These are phyloP conservation scores for Asterophora lycoperdoides DNA, from an alignment of 768 basidiomycete species.

Conservation along the genomic window DNA sequence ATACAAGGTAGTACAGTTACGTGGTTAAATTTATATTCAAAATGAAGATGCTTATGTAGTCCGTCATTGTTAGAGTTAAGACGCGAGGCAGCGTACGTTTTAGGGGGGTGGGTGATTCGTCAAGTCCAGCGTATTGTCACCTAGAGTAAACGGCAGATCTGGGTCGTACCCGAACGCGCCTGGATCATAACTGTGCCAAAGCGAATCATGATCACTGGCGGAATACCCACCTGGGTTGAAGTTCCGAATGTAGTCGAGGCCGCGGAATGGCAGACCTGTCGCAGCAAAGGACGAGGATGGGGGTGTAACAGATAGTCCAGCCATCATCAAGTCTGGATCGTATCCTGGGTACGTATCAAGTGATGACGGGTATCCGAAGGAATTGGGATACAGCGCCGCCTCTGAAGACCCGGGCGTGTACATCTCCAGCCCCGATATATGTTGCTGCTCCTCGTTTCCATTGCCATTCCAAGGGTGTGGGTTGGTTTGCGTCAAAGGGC, in stretches of 20 bases:
- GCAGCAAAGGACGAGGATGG: slow-evolving; percentile 64
- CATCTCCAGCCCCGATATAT: slow-evolving; percentile 34
- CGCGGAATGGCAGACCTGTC: slow-evolving; percentile 77
- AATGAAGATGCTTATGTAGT: neutral
- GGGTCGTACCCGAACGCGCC: slow-evolving; percentile 74
- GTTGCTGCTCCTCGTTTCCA: slow-evolving; percentile 35
- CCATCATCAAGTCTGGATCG: slow-evolving; percentile 36
- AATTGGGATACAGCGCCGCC: slow-evolving; percentile 38
- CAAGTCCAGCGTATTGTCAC: slow-evolving; percentile 37
- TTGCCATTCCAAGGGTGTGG: slow-evolving; percentile 45
- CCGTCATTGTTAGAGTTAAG: neutral
- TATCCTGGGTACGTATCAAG: slow-evolving; percentile 40
- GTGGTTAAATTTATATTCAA: neutral
- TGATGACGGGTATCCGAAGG: slow-evolving; percentile 40
- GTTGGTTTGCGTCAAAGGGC: slow-evolving; percentile 34
- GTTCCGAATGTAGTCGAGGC: slow-evolving; percentile 80
- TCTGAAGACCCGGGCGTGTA: slow-evolving; percentile 42
- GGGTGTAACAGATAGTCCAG: slow-evolving; percentile 52
- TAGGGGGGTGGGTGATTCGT: slow-evolving; percentile 26
- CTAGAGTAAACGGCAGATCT: slow-evolving; percentile 67
- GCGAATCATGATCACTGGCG: slow-evolving; percentile 43
- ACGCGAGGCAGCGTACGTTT: slow-evolving; percentile 5
- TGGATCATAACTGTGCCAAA: slow-evolving; percentile 67
- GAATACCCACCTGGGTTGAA: slow-evolving; percentile 55
- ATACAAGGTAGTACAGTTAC: slow-evolving; percentile 12